phyloP scores from a whole-genome alignment of 73 alveolate genomes.

The Tetrahymena thermophila region DNA sequence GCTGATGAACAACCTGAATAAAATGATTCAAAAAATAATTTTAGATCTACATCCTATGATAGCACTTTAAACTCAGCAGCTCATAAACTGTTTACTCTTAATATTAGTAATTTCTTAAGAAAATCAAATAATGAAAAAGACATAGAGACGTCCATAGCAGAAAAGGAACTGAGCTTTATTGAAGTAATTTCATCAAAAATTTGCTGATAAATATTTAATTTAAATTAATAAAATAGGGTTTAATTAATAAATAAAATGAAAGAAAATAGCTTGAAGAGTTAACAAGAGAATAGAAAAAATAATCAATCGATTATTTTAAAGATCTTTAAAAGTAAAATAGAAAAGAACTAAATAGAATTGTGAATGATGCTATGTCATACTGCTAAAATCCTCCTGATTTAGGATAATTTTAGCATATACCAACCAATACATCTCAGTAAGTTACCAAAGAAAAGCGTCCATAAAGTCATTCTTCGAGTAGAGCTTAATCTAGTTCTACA shows the following conservation, averaged over 20 bases:
- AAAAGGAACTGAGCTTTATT: not conserved
- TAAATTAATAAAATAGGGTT: not conserved
- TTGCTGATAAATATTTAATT: not conserved
- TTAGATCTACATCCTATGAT: not conserved
- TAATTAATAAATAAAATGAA: not conserved
- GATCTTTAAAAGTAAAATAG: not conserved
- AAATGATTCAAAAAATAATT: not conserved
- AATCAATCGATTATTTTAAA: not conserved
- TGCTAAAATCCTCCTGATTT: not conserved
- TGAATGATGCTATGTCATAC: not conserved
- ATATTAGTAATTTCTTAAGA: not conserved
- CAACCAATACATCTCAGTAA: not conserved
- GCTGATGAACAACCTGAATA: not conserved
- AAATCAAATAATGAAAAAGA: not conserved
- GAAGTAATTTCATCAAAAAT: not conserved
- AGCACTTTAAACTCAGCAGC: not conserved
- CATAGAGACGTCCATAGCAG: not conserved
- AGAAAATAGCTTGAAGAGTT: not conserved
- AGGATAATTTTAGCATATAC: not conserved
- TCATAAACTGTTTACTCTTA: not conserved
- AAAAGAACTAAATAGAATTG: not conserved
- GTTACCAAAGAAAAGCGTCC: not conserved
- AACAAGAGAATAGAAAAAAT: not conserved
- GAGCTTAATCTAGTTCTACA: not conserved
- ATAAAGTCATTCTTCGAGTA: not conserved